phyloP scores from a whole-genome alignment of 257 asterid species.

The Echium plantagineum region DNA sequence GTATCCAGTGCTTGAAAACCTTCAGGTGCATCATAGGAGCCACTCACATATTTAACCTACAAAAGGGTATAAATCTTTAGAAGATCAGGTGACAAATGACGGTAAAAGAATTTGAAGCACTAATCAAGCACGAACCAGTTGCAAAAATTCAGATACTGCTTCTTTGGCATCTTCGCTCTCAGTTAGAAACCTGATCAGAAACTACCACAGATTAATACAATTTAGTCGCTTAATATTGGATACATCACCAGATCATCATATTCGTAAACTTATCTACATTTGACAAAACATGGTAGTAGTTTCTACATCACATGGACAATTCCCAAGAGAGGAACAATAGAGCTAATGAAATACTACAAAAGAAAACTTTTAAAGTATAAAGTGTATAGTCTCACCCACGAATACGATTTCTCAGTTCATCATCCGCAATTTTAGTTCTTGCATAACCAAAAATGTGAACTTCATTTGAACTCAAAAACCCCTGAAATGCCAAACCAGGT shows the following conservation, averaged over 20 bases:
- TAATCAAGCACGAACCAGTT: slow-evolving; percentile 51
- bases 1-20: slow-evolving; percentile 70
- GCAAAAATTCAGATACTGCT: slow-evolving; percentile 51
- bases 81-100: slow-evolving; percentile 6
- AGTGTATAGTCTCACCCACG: slow-evolving; percentile 43
- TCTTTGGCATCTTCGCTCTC: slow-evolving; percentile 38
- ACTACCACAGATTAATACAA: not conserved
- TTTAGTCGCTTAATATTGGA: not conserved
- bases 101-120: not conserved
- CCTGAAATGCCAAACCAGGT: slow-evolving; percentile 35
- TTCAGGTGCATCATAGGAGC: slow-evolving; percentile 77
- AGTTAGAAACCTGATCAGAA: slow-evolving; percentile 52
- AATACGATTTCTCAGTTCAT: slow-evolving; percentile 71
- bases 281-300: too few relatives aligned
- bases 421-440: slow-evolving; percentile 78
- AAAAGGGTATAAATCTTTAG: slow-evolving; percentile 7
- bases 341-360: not conserved
- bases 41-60: slow-evolving; percentile 90
- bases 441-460: slow-evolving; percentile 98
- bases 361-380: not conserved
- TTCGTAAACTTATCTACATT: too few relatives aligned
- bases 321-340: too few relatives aligned
- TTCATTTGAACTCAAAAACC: slow-evolving; percentile 65
- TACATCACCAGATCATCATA: not conserved
- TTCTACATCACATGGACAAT: not conserved